These are phyloP conservation scores for Hibiscus mutabilis DNA, from an alignment of 345 rosid species.

Conservation along the genomic window DNA sequence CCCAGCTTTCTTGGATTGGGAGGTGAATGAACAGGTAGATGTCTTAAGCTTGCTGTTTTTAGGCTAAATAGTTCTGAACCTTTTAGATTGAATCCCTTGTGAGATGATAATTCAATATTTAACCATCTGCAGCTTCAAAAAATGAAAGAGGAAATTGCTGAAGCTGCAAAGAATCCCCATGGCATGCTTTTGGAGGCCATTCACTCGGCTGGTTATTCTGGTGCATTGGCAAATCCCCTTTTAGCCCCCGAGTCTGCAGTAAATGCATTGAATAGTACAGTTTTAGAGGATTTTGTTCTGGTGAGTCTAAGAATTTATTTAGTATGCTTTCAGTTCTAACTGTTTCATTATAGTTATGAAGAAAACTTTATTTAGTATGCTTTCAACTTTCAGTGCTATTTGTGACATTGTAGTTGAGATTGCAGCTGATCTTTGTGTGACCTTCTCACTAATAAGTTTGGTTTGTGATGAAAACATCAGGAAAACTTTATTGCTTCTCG, in stretches of 20 bases:
- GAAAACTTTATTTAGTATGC: neutral
- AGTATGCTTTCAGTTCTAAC: slow-evolving; percentile 9
- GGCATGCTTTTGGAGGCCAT: slow-evolving; percentile 72
- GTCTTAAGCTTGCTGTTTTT: neutral
- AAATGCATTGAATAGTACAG: slow-evolving; percentile 34
- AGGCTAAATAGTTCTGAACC: neutral
- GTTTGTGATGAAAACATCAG: neutral
- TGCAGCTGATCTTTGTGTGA: neutral
- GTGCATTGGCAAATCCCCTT: slow-evolving; percentile 85
- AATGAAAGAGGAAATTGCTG: slow-evolving; percentile 62
- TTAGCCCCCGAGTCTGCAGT: slow-evolving; percentile 72
- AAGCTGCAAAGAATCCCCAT: slow-evolving; percentile 66
- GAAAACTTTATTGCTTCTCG: neutral
- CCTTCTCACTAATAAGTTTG: neutral
- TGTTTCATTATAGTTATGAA: neutral
- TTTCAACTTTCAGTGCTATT: neutral
- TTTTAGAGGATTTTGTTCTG: slow-evolving; percentile 68
- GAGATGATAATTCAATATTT: neutral
- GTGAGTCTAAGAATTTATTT: slow-evolving; percentile 36
- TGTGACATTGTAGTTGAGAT: neutral
- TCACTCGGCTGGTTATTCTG: slow-evolving; percentile 77
- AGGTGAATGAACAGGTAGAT: slow-evolving; percentile 71
- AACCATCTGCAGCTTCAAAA: slow-evolving; percentile 52
- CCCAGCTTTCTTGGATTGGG: slow-evolving; percentile 78
- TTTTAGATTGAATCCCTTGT: neutral